Evolutionary conservation across 495 filamentous ascomycete species (phyloP).

Genomic region (Pseudotulostoma volvatum): DNA sequence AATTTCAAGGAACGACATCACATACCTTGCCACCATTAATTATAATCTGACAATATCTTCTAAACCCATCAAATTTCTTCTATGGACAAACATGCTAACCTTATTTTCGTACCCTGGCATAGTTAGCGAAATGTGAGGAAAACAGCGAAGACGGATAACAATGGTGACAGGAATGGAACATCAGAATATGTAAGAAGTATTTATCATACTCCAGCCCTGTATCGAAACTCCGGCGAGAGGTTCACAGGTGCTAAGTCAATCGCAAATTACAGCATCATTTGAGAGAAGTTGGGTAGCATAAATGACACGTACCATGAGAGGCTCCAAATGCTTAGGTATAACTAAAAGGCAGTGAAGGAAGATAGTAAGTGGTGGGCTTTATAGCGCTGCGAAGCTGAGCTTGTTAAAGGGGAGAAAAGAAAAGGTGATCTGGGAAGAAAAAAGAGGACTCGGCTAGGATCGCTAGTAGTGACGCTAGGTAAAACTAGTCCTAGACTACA

Average conservation of each 20-base stretch:
- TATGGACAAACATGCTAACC: no score
- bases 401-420: no score
- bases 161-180: constrained; percentile 8
- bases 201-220: constrained; percentile 63
- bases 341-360: constrained; percentile 4
- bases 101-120: no score
- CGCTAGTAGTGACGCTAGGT: neutral
- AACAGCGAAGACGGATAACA: neutral
- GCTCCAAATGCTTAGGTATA: neutral
- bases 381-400: no score
- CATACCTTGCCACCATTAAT: neutral
- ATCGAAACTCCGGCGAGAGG: constrained; percentile 73
- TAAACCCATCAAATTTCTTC: no score
- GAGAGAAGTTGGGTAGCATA: constrained; percentile 9
- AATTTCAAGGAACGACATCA: neutral
- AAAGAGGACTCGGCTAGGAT: constrained; percentile 15
- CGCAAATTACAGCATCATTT: constrained; percentile 98
- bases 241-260: constrained; percentile 71
- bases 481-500: constrained; percentile 24
- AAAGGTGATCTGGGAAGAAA: neutral
- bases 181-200: constrained; percentile 99
- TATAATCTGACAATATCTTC: no score
- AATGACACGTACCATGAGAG: constrained; percentile 1
- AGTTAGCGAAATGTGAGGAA: neutral
- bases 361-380: no score